Percentiles rank a stretch among this genome's conserved stretches.
These are phyloP conservation scores for Acanthamoeba lenticulata DNA, from an alignment of 208 protist species.

Conservation along the genomic window DNA sequence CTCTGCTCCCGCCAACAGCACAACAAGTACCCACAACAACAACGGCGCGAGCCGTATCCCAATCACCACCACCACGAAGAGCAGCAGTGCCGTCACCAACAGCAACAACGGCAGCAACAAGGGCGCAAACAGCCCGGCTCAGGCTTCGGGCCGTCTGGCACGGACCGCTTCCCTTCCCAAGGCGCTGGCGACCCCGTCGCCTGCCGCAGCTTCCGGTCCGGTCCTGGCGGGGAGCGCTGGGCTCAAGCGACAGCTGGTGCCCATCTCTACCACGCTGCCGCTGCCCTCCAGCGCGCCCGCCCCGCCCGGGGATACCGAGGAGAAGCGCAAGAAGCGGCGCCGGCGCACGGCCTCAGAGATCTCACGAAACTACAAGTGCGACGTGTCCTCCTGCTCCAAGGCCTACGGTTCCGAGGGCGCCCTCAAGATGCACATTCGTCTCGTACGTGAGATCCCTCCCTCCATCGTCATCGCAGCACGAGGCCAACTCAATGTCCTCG, in stretches of 20 bases:
- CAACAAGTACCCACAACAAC: too few relatives aligned
- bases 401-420: constrained; percentile 79
- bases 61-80: too few relatives aligned
- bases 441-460: constrained; percentile 44
- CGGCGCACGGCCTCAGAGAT: constrained; percentile 72
- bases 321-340: constrained; percentile 67
- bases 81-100: too few relatives aligned
- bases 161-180: too few relatives aligned
- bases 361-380: constrained; percentile 70
- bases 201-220: too few relatives aligned
- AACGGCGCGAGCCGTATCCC: too few relatives aligned
- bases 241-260: not conserved
- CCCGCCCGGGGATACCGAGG: not conserved
- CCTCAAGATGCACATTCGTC: constrained; percentile 78
- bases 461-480: not conserved
- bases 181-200: too few relatives aligned
- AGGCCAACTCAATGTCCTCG: not conserved
- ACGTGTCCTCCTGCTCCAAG: constrained; percentile 65
- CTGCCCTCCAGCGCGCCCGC: not conserved
- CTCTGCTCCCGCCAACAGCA: too few relatives aligned
- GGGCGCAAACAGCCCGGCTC: too few relatives aligned
- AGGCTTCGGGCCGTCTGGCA: too few relatives aligned
- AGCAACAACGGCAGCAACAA: too few relatives aligned
- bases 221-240: not conserved
- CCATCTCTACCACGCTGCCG: not conserved